Conservation (phyloP, 2,329 filamentous ascomycete species). For the Diaporthe ilicicola region DNA sequence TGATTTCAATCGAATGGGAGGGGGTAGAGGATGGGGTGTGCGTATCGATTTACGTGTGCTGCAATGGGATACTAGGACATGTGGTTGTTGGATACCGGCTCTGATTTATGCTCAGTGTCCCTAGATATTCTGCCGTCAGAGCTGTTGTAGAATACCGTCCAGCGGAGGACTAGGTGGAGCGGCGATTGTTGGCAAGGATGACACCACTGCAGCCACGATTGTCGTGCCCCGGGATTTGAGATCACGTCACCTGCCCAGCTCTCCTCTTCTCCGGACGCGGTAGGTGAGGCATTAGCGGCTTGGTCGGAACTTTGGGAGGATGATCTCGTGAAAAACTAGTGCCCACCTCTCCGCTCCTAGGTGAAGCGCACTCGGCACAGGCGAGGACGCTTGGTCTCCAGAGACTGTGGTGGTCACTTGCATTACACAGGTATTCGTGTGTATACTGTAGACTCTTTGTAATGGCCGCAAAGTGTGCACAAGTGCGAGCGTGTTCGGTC, state of each 20-base stretch:
- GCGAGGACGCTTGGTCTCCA: background rate
- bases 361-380: background rate
- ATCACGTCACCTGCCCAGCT: background rate
- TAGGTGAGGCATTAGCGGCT: background rate
- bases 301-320: background rate
- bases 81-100: background rate
- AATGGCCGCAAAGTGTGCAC: background rate
- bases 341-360: background rate
- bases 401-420: background rate
- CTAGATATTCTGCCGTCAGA: background rate
- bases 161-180: background rate
- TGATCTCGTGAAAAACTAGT: background rate
- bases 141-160: too few species aligned
- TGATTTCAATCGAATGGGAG: background rate
- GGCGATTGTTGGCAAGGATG: background rate
- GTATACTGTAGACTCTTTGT: background rate
- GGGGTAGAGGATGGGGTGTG: background rate
- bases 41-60: background rate
- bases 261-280: background rate
- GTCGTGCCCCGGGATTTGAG: background rate
- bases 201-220: conserved; percentile 6
- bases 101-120: background rate
- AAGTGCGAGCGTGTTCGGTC: background rate
- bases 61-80: too few species aligned
- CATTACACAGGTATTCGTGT: background rate